These are phyloP conservation scores for Colletotrichum abscissum DNA, from an alignment of 2,329 filamentous ascomycete species.

Conservation along the genomic window DNA sequence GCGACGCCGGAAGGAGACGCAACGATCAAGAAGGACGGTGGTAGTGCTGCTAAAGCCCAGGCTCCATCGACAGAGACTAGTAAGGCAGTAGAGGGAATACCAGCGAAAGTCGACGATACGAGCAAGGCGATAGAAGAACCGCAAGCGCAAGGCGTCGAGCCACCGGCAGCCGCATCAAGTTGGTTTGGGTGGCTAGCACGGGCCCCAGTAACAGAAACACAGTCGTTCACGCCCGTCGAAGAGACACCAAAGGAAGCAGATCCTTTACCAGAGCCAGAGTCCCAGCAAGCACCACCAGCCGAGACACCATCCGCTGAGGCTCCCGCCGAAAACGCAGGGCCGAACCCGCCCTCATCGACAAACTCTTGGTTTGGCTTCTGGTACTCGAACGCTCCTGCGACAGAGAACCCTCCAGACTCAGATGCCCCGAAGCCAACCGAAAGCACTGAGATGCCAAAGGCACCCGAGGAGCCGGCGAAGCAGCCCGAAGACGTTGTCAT, in stretches of 20 bases:
- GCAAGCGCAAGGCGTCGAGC: slow-evolving; percentile 15
- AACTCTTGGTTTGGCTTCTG: slow-evolving; percentile 56
- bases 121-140: slow-evolving; percentile 37
- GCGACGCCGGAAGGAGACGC: background rate
- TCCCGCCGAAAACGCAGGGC: slow-evolving; percentile 36
- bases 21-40: background rate
- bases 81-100: slow-evolving; percentile 7
- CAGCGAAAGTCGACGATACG: slow-evolving; percentile 42
- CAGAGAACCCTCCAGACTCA: slow-evolving; percentile 15
- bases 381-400: slow-evolving; percentile 40
- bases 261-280: slow-evolving; percentile 30
- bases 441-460: slow-evolving; percentile 26
- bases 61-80: background rate
- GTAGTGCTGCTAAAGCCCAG: background rate
- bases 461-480: slow-evolving; percentile 38
- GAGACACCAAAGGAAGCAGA: slow-evolving; percentile 30
- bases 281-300: slow-evolving; percentile 9
- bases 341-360: slow-evolving; percentile 38
- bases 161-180: slow-evolving; percentile 50
- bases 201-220: slow-evolving; percentile 38
- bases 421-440: slow-evolving; percentile 28
- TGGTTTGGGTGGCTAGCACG: slow-evolving; percentile 67
- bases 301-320: slow-evolving; percentile 12
- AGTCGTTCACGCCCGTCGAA: slow-evolving; percentile 10
- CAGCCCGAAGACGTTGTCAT: slow-evolving; percentile 54